These are phyloP conservation scores for Chalciporus chontae DNA, from an alignment of 768 basidiomycete species.

Conservation along the genomic window DNA sequence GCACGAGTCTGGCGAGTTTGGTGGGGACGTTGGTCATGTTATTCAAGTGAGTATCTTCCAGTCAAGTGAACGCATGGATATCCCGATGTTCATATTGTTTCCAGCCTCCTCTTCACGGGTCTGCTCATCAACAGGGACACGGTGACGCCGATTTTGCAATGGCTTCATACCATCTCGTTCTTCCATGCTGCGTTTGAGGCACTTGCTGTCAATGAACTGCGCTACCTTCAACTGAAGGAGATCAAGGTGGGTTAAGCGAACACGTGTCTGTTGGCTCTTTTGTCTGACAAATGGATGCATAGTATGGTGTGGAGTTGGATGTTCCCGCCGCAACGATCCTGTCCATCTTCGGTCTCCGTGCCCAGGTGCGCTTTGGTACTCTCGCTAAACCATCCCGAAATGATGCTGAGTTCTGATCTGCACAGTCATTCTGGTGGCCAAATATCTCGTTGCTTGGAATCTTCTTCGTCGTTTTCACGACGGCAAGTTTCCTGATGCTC, in stretches of 20 bases:
- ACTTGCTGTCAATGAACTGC: slow-evolving; percentile 93
- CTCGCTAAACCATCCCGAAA: neutral
- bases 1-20: slow-evolving; percentile 84
- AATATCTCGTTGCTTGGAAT: slow-evolving; percentile 83
- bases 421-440: slow-evolving; percentile 95
- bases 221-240: slow-evolving; percentile 91
- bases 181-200: slow-evolving; percentile 99
- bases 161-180: slow-evolving; percentile 91
- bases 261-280: neutral
- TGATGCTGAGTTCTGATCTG: slow-evolving; percentile 8
- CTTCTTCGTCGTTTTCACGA: slow-evolving; percentile 80
- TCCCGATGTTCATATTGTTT: slow-evolving; percentile 3
- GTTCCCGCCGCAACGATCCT: slow-evolving; percentile 95
- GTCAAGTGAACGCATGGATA: slow-evolving; percentile 1
- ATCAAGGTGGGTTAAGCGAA: slow-evolving; percentile 57
- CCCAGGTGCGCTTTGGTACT: slow-evolving; percentile 54
- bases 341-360: slow-evolving; percentile 87
- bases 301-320: slow-evolving; percentile 97
- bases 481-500: slow-evolving; percentile 72
- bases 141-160: slow-evolving; percentile 65
- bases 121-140: slow-evolving; percentile 92
- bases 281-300: slow-evolving; percentile 10
- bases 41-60: slow-evolving; percentile 75
- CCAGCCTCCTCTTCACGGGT: slow-evolving; percentile 91
- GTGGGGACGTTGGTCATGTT: slow-evolving; percentile 96